phyloP scores from a whole-genome alignment of 2,329 filamentous ascomycete species.

The Fusarium concolor region DNA sequence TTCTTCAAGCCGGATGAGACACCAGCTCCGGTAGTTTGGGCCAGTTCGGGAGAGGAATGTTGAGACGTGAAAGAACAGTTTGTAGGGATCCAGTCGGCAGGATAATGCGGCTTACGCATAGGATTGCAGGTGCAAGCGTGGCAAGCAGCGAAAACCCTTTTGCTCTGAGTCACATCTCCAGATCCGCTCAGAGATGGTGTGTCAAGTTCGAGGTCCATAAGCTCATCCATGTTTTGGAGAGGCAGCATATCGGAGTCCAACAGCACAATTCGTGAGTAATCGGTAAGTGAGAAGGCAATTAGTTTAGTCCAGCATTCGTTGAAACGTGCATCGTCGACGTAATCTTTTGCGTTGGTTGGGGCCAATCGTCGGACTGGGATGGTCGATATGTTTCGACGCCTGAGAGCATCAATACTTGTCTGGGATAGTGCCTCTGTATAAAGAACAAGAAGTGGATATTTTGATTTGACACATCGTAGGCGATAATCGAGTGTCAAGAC shows the following conservation, averaged over 20 bases:
- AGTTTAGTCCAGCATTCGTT: conserved; percentile 10
- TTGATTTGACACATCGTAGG: conserved; percentile 10
- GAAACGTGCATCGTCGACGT: not conserved
- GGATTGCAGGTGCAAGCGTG: conserved; percentile 33
- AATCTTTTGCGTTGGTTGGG: not conserved
- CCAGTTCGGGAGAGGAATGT: not conserved
- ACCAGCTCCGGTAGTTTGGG: conserved; percentile 1
- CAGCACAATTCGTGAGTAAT: conserved; percentile 9
- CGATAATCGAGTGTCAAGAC: conserved; percentile 20
- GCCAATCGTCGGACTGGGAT: not conserved
- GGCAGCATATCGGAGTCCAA: conserved; percentile 26
- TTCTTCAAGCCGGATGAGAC: not conserved
- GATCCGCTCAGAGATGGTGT: fast-evolving
- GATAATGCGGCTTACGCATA: conserved; percentile 9
- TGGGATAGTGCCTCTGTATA: conserved; percentile 3
- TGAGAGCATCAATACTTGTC: not conserved
- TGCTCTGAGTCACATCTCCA: fast-evolving
- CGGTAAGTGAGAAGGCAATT: not conserved
- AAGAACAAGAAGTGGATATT: not conserved
- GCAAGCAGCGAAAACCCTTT: conserved; percentile 21
- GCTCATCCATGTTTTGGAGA: conserved; percentile 19
- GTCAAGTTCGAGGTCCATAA: conserved; percentile 18
- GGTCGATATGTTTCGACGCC: not conserved
- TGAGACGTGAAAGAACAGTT: conserved; percentile 26
- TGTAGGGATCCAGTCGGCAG: conserved; percentile 1